Conservation (phyloP, 345 rosid species). For the Salix exigua region DNA sequence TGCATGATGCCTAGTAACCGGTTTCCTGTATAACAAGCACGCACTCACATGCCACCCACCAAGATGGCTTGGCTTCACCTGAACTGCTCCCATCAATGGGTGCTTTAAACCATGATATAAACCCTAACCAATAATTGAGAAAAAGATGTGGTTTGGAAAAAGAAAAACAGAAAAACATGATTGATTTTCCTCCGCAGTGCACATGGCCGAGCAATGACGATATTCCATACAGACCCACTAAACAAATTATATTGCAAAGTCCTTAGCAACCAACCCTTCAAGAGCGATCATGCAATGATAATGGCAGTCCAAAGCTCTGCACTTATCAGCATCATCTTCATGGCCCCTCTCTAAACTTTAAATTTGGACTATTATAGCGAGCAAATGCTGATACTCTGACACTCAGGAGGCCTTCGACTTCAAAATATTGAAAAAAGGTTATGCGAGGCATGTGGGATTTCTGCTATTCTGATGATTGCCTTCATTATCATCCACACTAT, state of each 20-base stretch:
- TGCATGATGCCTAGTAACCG: too few relatives aligned
- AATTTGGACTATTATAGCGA: background rate
- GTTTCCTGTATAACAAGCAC: too few relatives aligned
- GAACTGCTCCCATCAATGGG: too few relatives aligned
- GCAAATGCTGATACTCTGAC: background rate
- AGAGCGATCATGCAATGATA: background rate
- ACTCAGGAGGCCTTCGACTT: background rate
- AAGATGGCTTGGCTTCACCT: background rate
- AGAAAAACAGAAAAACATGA: slow-evolving; percentile 21
- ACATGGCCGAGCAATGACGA: slow-evolving; percentile 37
- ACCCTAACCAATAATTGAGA: background rate
- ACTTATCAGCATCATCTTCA: background rate
- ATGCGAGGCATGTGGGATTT: slow-evolving; percentile 1
- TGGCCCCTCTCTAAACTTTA: background rate
- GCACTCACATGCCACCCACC: slow-evolving; percentile 35
- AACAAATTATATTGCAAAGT: background rate
- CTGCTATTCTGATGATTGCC: slow-evolving; percentile 12
- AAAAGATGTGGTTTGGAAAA: background rate
- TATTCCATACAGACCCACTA: slow-evolving; percentile 22
- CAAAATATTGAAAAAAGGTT: too few relatives aligned
- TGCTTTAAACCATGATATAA: background rate
- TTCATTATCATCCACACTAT: background rate
- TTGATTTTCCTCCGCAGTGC: slow-evolving; percentile 22
- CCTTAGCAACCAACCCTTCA: background rate
- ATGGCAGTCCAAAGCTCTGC: background rate